Percentiles rank a stretch among this genome's conserved stretches.
These are phyloP conservation scores for Neurospora sublineolata DNA, from an alignment of 495 filamentous ascomycete genomes.

Conservation along the genomic window DNA sequence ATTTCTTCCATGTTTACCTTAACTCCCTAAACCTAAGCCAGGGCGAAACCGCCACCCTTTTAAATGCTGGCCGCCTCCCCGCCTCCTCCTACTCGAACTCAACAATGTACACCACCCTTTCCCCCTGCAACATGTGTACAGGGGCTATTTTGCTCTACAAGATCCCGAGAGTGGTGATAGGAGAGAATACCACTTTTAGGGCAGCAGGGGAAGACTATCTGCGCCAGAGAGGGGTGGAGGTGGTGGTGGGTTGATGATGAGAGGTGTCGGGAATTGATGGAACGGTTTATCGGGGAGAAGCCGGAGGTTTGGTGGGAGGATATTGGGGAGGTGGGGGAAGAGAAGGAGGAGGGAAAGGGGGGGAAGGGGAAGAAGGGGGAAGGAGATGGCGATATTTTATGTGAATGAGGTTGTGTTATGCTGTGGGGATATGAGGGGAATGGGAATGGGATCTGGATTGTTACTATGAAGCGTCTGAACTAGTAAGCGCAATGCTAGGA, in stretches of 20 bases:
- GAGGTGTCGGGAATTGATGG: slow-evolving; percentile 65
- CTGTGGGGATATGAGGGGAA: background rate
- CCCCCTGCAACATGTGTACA: slow-evolving; percentile 80
- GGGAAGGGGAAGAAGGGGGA: background rate
- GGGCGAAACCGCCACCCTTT: slow-evolving; percentile 65
- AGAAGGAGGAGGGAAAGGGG: background rate
- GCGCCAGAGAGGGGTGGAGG: slow-evolving; percentile 58
- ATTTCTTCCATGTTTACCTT: background rate
- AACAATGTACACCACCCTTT: slow-evolving; percentile 82
- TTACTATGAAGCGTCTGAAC: background rate
- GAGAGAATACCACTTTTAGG: slow-evolving; percentile 74
- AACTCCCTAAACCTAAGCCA: background rate
- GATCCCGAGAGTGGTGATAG: slow-evolving; percentile 69
- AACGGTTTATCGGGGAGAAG: slow-evolving; percentile 62
- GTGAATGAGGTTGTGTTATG: background rate
- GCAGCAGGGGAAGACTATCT: slow-evolving; percentile 60
- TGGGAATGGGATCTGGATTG: background rate
- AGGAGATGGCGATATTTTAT: background rate
- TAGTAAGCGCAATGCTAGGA: background rate
- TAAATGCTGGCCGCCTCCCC: slow-evolving; percentile 65
- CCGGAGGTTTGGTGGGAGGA: slow-evolving; percentile 58
- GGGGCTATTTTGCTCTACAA: slow-evolving; percentile 75
- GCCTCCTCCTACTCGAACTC: slow-evolving; percentile 51
- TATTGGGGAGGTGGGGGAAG: background rate
- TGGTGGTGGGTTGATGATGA: slow-evolving; percentile 56